Evolutionary conservation across 192 early-diverging fungal genomes (phyloP), one percentile per base, ranked within the genome.

Genomic region (Ambispora gerdemannii): DNA sequence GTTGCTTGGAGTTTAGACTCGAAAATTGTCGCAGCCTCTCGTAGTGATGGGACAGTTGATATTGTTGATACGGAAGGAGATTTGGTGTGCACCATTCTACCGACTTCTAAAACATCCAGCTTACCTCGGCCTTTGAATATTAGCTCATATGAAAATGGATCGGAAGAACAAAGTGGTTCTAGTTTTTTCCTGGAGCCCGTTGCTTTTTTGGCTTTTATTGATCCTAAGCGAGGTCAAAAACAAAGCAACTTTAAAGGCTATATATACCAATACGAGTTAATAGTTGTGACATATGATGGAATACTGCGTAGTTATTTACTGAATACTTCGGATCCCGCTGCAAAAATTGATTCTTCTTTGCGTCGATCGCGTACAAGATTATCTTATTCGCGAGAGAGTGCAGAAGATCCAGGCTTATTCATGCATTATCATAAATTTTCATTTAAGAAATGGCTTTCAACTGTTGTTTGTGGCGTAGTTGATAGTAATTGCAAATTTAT

Each of bases 281-380:
- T 86, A 20, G 72, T 78, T 11, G 73, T 86, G 63, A 85, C 79
- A 4, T 85, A 82, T 69, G 81, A 81, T 49, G 78, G 85, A 31
- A 66, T 78, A 17, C 70, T 86, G 3, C 74, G 83, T 52, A 83
- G 81, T 52, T 86, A 85, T 65, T 72, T 86, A 32, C 72, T 86
- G 50, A 87, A 86, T 72, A 70, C 71, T 7, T 22, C 73, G 13
- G 75, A 81, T 15, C 13, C 72, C 2, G 71, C 71, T 15, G 20
- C 36, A 22, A 25, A 67, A 32, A 34, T 72, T 34, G 73, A 32
- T n/a, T 15, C 67, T 36, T 34, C 22, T 43, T 27, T 27, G 4
- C n/a, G 11, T 15, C 32, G 70, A 11, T 25, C 43, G 25, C 71
- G 72, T 19, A 28, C 72, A 27, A 73, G 66, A 11, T 65, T 74